Evolutionary conservation across 305 asterid species (phyloP), one percentile per base, ranked within the genome.

Genomic region (Nicotiana rustica): DNA sequence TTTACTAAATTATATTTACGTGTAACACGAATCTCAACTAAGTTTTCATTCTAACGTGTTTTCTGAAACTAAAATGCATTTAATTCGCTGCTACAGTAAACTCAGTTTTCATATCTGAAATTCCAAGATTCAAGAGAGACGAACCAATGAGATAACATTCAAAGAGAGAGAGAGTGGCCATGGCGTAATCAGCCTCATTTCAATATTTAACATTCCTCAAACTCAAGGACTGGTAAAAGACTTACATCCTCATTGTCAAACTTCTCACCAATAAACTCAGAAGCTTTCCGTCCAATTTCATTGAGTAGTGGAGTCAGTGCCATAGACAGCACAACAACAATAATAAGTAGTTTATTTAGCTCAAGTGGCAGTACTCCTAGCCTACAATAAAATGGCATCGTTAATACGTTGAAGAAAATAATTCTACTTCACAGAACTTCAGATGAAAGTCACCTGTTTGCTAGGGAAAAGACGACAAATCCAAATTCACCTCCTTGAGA

Each of bases 401-500:
- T 77, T 31, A 55, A n/a, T 56, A 66, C n/a, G 18, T 57, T 77
- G 67, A 33, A 77, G 52, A 77, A 56, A 57, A 31, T 56, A 55
- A 57, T 33, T 77, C 85, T 70, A 62, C 68, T 68, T 49, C 44
- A 79, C 79, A 49, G 59, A 77, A 77, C 81, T 56, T 56, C 33
- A 57, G 52, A 33, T 41, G 83, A 9, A 79, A 44, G 78, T 81
- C 60, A 92, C 99, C 99, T 90, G 94, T 95, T 97, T 69, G 99
- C 99, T 84, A 97, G 82, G 25, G 99, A 97, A 84, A 97, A 97
- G 60, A 97, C 99, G 0, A 95, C 99, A 84, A 97, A 97, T 79
- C 92, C 99, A 85, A 97, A 97, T 89, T 97, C 99, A 47, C 99
- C 99, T 65, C 99, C 99, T 87, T 97, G 99, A 71, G 99, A 97